Evolutionary conservation across 2,329 filamentous ascomycete species (phyloP), one percentile per base, ranked within the genome.

Genomic region (Acrodontium crateriforme): DNA sequence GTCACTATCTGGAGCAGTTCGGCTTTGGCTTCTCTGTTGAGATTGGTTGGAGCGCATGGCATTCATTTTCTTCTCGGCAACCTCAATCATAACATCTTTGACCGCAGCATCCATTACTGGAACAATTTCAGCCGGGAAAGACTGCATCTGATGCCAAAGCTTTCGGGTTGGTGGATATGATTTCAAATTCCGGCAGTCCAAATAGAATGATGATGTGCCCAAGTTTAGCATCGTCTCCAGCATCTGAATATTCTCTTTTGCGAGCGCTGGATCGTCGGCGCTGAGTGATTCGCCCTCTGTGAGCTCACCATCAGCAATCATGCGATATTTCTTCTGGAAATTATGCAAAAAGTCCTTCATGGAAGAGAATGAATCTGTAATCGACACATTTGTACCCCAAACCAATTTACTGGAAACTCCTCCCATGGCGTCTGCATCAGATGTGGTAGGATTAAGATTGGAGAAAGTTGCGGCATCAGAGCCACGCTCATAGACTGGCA

Each of bases 301-400:
- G 0, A 81, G 69, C 44, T 79, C 69, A n/a, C 83, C 85, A 42
- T 93, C 82, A 13, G 74, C 71, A 60, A 87, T 89, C 70, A 95
- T 72, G 38, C 89, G 81, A 49, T 98, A 95, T 56, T 94, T 94
- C 42, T 73, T 76, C 35, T 84, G 82, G 45, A 89, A 98, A 52
- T 92, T 91, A 50, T 75, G 73, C 16, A 98, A 62, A 47, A 98
- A 98, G 39, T 89, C 84, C 49, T 89, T 87, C 63, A 94, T 92
- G 0, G 76, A 67, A 28, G 74, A 71, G 54, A 91, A 80, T 0
- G 83, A 84, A 52, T 95, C 85, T 35, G 82, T 74, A 29, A 98
- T 78, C 4, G 87, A 93, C 27, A 98, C 81, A 20, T 92, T 95
- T 23, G 89, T 98, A 53, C 89, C 89, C 89, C 89, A 98, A 39